Evolutionary conservation across 2,329 filamentous ascomycete genomes (phyloP), one percentile per base, ranked within the genome.

Genomic region (Ascochyta rabiei): DNA sequence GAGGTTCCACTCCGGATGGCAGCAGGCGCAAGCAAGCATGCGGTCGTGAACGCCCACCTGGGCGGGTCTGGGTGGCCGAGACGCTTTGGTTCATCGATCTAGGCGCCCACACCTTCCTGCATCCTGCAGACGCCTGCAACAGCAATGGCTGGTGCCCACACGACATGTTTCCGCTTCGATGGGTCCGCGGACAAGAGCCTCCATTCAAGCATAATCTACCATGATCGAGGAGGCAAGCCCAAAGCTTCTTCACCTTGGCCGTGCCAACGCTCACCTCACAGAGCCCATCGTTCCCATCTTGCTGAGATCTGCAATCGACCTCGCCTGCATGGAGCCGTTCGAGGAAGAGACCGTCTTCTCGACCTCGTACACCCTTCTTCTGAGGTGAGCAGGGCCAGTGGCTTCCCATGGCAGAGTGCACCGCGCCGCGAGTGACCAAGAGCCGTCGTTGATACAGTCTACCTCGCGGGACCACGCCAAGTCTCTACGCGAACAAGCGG

Each of bases 211-310:
- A 49, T 28, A 33, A 35, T 54, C 28, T 28, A 26, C 39, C 19
- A 21, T 10, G 13, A 8, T 19, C n/a, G 19, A 44, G 13, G 26
- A 18, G 33, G 33, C 45, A 30, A n/a, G 34, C 40, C 19, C 2
- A 55, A 49, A 55, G 52, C 46, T 55, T 49, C 46, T 18, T 31
- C 26, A 30, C 26, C 46, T 55, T 49, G 46, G 52, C 51, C 35
- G 23, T 19, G 24, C 6, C 39, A 33, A 23, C 28, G 34, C 40
- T n/a, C 45, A 40, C 33, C 24, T 3, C 5, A 12, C 3, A 19
- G 13, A 31, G 35, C 13, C 10, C 19, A 38, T 19, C 12, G 13
- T 38, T 10, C 16, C 35, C 21, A 23, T n/a, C 10, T 38, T 19
- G n/a, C 24, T 21, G n/a, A 9, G 10, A 44, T 38, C 23, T 47